phyloP scores from a whole-genome alignment of 2,329 filamentous ascomycete species.

The Ustulina deusta region DNA sequence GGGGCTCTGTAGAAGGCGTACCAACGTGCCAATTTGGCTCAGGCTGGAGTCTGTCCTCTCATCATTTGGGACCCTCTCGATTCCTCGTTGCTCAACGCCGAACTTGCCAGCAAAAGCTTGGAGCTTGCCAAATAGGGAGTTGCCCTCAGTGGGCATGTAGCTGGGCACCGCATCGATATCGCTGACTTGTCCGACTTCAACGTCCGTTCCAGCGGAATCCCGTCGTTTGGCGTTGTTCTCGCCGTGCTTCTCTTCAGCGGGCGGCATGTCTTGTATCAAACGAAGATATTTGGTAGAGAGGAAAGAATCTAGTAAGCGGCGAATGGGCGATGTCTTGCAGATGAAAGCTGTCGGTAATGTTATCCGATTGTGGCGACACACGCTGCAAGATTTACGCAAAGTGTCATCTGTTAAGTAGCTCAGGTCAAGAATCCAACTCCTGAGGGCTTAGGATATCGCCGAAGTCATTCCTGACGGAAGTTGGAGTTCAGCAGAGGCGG shows the following conservation, averaged over 20 bases:
- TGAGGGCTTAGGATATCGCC: slow-evolving; percentile 23
- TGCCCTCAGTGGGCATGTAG: slow-evolving; percentile 30
- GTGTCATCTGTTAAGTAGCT: slow-evolving; percentile 12
- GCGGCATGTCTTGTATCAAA: slow-evolving; percentile 35
- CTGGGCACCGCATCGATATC: slow-evolving; percentile 38
- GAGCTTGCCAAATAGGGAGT: slow-evolving; percentile 52
- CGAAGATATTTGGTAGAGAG: not conserved
- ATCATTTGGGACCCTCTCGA: slow-evolving; percentile 78
- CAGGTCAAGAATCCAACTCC: not conserved
- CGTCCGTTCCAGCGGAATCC: slow-evolving; percentile 35
- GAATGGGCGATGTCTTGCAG: not conserved
- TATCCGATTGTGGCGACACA: not conserved
- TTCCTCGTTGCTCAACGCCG: slow-evolving; percentile 79
- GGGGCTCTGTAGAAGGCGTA: slow-evolving; percentile 54
- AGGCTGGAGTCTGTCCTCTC: slow-evolving; percentile 75
- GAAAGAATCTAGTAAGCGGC: not conserved
- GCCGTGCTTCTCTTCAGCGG: slow-evolving; percentile 30
- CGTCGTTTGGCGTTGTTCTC: slow-evolving; percentile 37
- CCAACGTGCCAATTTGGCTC: slow-evolving; percentile 77
- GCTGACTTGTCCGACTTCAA: slow-evolving; percentile 42
- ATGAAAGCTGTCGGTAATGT: not conserved
- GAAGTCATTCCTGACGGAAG: slow-evolving; percentile 14
- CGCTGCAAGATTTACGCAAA: not conserved
- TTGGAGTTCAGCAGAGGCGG: slow-evolving; percentile 19
- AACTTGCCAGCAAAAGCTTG: slow-evolving; percentile 73